Evolutionary conservation across 2,329 filamentous ascomycete species (phyloP), one percentile per base, ranked within the genome.

Genomic region (Monilinia polystroma): DNA sequence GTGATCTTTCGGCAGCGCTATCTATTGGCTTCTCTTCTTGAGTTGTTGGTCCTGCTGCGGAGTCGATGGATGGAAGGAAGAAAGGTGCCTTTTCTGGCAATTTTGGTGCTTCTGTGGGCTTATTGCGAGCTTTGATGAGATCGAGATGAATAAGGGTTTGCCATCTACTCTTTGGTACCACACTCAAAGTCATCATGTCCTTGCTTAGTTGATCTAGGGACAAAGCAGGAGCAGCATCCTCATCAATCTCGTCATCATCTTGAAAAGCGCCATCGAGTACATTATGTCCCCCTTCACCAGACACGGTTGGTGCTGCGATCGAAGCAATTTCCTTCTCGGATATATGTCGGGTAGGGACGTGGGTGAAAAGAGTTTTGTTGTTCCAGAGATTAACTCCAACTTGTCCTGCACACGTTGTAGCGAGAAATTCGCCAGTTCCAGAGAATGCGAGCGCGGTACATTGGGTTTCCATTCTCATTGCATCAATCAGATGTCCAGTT

Each of bases 301-400:
- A 96, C 4, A 86, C 86, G 0, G 90, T 93, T 0, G 93, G 93
- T 2, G 84, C 85, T 6, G 83, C 79, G 23, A 92, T 84, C 16
- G 86, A 80, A 10, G 81, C 81, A 54, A 96, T 86, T 57, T 92
- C 88, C 65, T 86, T 84, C 70, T 96, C 92, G 4, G 90, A 89
- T 67, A 99, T 90, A 73, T 95, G 91, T 26, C 90, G 84, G 0
- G 93, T 96, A 0, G 93, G 89, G 0, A 97, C 87, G 73, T 97
- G 93, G 66, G 89, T 91, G 81, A 97, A 99, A 1, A 98, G 82
- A 0, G 90, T 90, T 75, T 91, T 91, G 79, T 99, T 99, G 29
- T 92, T 97, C 94, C 95, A 99, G 58, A 99, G 86, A 72, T 92
- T 89, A n/a, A 99, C 89, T 16, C 95, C 95, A 1, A 97, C 85